phyloP scores from a whole-genome alignment of 2,329 filamentous ascomycete genomes.

The Fusarium veterinarium region DNA sequence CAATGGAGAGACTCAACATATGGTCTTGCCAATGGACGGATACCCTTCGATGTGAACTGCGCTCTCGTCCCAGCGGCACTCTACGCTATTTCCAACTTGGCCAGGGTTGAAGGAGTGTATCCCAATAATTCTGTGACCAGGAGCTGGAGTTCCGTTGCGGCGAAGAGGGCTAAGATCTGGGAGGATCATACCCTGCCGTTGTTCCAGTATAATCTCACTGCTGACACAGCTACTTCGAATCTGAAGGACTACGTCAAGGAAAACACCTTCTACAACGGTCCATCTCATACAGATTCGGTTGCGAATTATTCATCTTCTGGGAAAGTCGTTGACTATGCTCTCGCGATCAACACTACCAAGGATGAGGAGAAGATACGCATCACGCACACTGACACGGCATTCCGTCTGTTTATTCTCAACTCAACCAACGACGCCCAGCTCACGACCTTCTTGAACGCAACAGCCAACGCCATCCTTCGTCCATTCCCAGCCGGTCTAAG shows the following conservation, averaged over 20 bases:
- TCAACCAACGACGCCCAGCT: constrained; percentile 67
- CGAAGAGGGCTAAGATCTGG: constrained; percentile 68
- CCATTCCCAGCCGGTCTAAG: constrained; percentile 70
- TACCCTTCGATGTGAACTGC: constrained; percentile 75
- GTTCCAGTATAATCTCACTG: constrained; percentile 61
- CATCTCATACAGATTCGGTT: constrained; percentile 56
- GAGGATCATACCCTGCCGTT: constrained; percentile 69
- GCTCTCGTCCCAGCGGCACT: constrained; percentile 71
- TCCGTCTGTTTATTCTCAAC: constrained; percentile 72
- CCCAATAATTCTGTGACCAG: constrained; percentile 48
- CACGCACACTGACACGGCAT: constrained; percentile 74
- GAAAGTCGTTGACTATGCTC: constrained; percentile 62
- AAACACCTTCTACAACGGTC: constrained; percentile 56
- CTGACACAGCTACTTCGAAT: constrained; percentile 56
- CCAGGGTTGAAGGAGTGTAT: constrained; percentile 60
- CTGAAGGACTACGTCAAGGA: constrained; percentile 60
- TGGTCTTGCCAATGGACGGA: constrained; percentile 69
- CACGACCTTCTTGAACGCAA: constrained; percentile 66
- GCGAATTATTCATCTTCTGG: constrained; percentile 48
- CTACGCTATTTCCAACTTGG: constrained; percentile 65
- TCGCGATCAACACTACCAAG: constrained; percentile 66
- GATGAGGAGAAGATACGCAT: constrained; percentile 63
- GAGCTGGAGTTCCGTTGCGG: constrained; percentile 59
- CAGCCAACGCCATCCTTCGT: constrained; percentile 66
- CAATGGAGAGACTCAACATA: constrained; percentile 72